These are phyloP conservation scores for Uronychia binucleata DNA, from an alignment of 73 alveolate genomes.

Conservation along the genomic window DNA sequence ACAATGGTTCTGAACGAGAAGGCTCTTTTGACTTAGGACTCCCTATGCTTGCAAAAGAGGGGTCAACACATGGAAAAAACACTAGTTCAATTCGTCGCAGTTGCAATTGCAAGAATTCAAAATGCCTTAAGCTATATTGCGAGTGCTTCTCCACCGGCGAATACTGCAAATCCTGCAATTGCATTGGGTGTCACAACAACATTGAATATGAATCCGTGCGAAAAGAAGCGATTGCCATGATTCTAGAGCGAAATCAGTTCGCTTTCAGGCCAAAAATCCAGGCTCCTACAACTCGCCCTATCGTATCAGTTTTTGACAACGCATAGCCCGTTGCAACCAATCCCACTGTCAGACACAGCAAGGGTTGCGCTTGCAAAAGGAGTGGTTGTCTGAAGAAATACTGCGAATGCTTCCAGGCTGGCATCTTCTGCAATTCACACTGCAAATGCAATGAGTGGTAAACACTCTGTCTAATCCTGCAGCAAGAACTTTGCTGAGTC, in stretches of 20 bases:
- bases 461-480: no score
- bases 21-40: background rate
- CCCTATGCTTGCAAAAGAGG: background rate
- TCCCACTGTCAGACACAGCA: slow-evolving; percentile 9
- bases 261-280: slow-evolving; percentile 68
- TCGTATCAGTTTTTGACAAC: background rate
- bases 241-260: slow-evolving; percentile 51
- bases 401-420: slow-evolving; percentile 55
- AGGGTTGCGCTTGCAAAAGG: slow-evolving; percentile 49
- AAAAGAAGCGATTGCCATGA: slow-evolving; percentile 34
- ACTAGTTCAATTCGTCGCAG: slow-evolving; percentile 4
- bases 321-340: background rate
- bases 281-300: background rate
- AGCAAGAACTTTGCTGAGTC: background rate
- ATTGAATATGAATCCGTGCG: slow-evolving; percentile 48
- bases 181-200: slow-evolving; percentile 69
- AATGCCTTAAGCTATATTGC: slow-evolving; percentile 65
- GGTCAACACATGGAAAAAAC: background rate
- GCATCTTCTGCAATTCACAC: slow-evolving; percentile 16
- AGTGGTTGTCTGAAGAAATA: slow-evolving; percentile 49
- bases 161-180: slow-evolving; percentile 71
- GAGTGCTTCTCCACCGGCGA: slow-evolving; percentile 73
- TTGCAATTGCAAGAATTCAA: slow-evolving; percentile 70
- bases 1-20: background rate
- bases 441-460: slow-evolving; percentile 13